Evolutionary conservation across 768 basidiomycete genomes (phyloP).

Genomic region (Coprinopsis strossmayeri): DNA sequence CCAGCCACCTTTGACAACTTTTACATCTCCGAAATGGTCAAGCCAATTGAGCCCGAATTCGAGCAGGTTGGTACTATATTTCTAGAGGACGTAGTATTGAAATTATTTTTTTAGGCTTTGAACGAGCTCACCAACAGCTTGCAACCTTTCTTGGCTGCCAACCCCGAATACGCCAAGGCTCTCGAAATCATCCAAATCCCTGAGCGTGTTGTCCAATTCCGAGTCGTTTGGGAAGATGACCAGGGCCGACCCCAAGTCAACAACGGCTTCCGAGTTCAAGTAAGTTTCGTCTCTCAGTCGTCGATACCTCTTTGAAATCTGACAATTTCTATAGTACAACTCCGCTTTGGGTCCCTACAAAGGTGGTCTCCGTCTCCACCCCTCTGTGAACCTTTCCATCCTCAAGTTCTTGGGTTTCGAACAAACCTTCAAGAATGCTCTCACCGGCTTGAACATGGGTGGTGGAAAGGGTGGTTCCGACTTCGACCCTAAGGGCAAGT

Average conservation of each 20-base stretch:
- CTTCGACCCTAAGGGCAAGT: conserved; percentile 80
- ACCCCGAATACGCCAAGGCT: conserved; percentile 63
- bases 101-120: conserved; percentile 37
- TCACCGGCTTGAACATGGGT: conserved; percentile 72
- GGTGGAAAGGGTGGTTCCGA: conserved; percentile 77
- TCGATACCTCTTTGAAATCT: neutral
- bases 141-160: conserved; percentile 54
- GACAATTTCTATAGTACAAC: conserved; percentile 45
- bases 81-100: neutral
- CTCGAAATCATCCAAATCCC: conserved; percentile 57
- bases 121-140: conserved; percentile 60
- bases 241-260: conserved; percentile 59
- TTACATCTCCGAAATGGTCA: conserved; percentile 26
- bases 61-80: conserved; percentile 41
- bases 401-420: conserved; percentile 83
- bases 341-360: conserved; percentile 76
- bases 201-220: conserved; percentile 58
- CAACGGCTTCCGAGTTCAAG: conserved; percentile 70
- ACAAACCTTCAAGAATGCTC: conserved; percentile 77
- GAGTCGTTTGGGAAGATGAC: conserved; percentile 75
- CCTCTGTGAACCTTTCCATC: conserved; percentile 75
- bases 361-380: conserved; percentile 73
- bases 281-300: conserved; percentile 19
- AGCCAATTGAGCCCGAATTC: conserved; percentile 61
- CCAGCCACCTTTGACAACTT: conserved; percentile 4